These are phyloP conservation scores for Paraphoma chrysanthemicola DNA, from an alignment of 2,329 filamentous ascomycete genomes.

Conservation along the genomic window DNA sequence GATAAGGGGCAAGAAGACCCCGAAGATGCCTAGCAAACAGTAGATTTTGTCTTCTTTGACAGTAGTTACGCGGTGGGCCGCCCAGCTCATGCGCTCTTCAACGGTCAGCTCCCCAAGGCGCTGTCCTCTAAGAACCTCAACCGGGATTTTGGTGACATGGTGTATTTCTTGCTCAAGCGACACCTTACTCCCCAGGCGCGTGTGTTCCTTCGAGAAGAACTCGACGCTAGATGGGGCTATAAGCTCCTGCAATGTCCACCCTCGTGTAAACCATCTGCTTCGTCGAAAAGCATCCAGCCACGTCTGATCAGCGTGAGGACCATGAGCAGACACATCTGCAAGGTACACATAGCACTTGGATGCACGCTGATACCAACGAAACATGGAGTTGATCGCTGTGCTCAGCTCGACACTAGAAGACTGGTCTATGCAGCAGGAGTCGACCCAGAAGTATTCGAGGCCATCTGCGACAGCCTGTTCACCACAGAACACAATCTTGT, in stretches of 20 bases:
- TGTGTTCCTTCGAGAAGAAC: conserved; percentile 23
- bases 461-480: background rate
- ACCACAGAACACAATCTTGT: background rate
- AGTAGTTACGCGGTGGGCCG: conserved; percentile 25
- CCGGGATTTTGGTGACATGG: conserved; percentile 16
- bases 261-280: conserved; percentile 7
- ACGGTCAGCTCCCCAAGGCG: conserved; percentile 17
- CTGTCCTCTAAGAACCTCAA: conserved; percentile 5
- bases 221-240: conserved; percentile 17
- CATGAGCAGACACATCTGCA: background rate
- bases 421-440: background rate
- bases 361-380: background rate
- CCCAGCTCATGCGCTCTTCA: conserved; percentile 33
- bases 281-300: background rate
- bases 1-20: conserved; percentile 14
- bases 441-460: background rate
- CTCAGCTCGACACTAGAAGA: background rate
- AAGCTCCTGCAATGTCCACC: conserved; percentile 12
- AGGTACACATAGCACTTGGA: background rate
- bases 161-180: conserved; percentile 16
- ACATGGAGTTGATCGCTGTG: background rate
- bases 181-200: conserved; percentile 11
- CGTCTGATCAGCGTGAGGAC: background rate
- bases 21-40: conserved; percentile 32
- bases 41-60: conserved; percentile 29